Percentiles rank a stretch among this genome's conserved stretches.
Conservation (phyloP, 2,329 filamentous ascomycete genomes). For the Ophiostoma tasmaniense region DNA sequence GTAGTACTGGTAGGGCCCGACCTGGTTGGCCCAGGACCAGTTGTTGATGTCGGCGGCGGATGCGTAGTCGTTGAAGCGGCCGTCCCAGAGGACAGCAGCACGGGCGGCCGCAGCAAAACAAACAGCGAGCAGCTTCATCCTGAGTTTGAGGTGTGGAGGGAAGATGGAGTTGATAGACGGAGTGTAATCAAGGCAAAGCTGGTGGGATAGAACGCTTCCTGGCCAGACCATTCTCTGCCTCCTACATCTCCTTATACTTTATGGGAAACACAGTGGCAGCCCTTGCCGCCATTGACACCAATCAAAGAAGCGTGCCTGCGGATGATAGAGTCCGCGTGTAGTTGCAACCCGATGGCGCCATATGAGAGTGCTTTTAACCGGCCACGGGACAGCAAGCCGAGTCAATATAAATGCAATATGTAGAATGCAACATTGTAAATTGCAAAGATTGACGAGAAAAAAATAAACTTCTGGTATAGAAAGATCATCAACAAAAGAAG, state of each 20-base stretch:
- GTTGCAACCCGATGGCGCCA: neutral
- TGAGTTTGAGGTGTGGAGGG: neutral
- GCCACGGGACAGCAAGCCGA: neutral
- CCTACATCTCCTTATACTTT: neutral
- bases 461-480: neutral
- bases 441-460: too few relatives aligned
- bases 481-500: neutral
- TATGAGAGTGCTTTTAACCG: neutral
- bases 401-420: neutral
- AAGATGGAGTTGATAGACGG: neutral
- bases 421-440: neutral
- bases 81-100: conserved; percentile 46
- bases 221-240: neutral
- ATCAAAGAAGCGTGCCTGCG: neutral
- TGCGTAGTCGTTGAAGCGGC: conserved; percentile 53
- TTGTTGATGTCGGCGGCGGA: conserved; percentile 46
- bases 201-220: neutral
- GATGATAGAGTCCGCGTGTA: neutral
- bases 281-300: neutral
- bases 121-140: neutral
- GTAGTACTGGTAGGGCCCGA: conserved; percentile 67
- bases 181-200: neutral
- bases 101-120: conserved; percentile 14
- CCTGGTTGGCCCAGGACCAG: conserved; percentile 61
- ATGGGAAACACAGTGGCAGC: neutral